Conservation (phyloP, 345 rosid genomes). For the Eucalyptus pauciflora region DNA sequence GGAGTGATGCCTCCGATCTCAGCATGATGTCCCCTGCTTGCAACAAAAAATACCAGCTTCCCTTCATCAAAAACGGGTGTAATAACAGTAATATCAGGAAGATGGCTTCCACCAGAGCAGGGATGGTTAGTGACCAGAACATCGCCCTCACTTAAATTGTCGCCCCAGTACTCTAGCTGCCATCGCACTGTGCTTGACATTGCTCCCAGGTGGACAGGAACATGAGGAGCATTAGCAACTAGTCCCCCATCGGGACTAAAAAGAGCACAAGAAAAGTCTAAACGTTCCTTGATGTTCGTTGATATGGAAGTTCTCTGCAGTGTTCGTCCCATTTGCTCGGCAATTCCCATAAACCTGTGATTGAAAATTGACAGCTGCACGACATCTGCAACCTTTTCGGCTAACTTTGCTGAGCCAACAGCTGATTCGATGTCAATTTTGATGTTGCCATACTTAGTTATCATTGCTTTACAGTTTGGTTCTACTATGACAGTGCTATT, state of each 20-base stretch:
- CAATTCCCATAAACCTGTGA: conserved; percentile 98
- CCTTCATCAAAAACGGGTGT: conserved; percentile 81
- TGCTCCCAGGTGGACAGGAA: conserved; percentile 96
- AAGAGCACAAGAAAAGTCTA: conserved; percentile 96
- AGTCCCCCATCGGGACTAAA: conserved; percentile 93
- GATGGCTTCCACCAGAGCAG: conserved; percentile 94
- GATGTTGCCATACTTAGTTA: conserved; percentile 87
- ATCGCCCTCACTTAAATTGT: conserved; percentile 75
- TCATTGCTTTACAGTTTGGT: conserved; percentile 67
- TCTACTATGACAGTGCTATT: conserved; percentile 93
- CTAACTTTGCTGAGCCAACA: conserved; percentile 21
- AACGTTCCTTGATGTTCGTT: conserved; percentile 86
- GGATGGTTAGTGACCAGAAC: conserved; percentile 94
- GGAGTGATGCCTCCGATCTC: conserved; percentile 99
- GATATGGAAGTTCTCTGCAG: conserved; percentile 96
- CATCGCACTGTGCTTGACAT: conserved; percentile 92
- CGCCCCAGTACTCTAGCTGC: conserved; percentile 84
- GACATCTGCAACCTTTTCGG: conserved; percentile 82
- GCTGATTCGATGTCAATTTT: conserved; percentile 55
- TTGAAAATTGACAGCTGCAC: conserved; percentile 93
- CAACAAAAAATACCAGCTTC: conserved; percentile 90
- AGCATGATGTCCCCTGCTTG: conserved; percentile 97
- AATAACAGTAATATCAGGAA: conserved; percentile 90
- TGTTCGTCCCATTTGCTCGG: conserved; percentile 98
- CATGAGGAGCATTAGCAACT: conserved; percentile 97